Conservation (phyloP, 73 alveolate species). For the Paramecium sonneborni region DNA sequence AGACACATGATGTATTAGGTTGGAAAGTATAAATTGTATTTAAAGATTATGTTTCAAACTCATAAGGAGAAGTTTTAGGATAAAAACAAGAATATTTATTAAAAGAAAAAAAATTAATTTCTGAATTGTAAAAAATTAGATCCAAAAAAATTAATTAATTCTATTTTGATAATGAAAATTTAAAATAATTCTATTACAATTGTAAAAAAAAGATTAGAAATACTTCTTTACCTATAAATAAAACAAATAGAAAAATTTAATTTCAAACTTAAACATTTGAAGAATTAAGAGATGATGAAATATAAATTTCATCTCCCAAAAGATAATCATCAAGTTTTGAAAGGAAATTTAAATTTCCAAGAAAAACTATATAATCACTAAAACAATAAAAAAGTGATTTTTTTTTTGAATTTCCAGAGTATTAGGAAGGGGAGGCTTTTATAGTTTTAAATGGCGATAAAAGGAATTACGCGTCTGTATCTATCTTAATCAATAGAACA, state of each 20-base stretch:
- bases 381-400: not conserved
- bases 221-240: not conserved
- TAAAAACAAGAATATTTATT: not conserved
- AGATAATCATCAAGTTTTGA: not conserved
- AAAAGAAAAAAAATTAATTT: not conserved
- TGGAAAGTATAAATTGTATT: not conserved
- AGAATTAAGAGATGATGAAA: not conserved
- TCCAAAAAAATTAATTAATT: not conserved
- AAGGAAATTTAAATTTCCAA: not conserved
- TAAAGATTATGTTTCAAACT: not conserved
- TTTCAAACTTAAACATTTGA: not conserved
- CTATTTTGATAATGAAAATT: not conserved
- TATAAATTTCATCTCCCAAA: not conserved
- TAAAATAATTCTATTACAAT: not conserved
- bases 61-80: not conserved
- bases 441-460: not conserved
- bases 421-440: not conserved
- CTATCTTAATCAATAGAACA: not conserved
- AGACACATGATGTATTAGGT: not conserved
- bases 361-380: not conserved
- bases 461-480: not conserved
- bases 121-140: not conserved
- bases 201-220: not conserved
- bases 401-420: constrained; percentile 25
- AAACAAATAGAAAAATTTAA: not conserved